Evolutionary conservation across 140 eudicot species (phyloP), one percentile per base, ranked within the genome.

Genomic region (Stevia rebaudiana): DNA sequence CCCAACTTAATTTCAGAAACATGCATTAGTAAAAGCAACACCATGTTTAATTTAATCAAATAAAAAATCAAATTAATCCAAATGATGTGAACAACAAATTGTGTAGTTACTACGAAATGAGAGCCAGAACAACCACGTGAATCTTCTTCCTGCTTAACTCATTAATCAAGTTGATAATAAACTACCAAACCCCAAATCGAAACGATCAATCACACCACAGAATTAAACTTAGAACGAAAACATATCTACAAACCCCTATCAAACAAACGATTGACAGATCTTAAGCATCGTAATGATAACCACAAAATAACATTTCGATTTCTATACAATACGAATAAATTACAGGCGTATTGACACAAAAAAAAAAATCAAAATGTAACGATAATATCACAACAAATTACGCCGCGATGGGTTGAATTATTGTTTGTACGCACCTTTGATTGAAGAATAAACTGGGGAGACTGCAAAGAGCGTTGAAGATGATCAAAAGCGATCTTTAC

Each of bases 341-440:
- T 55, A 41, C 16, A 68, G 56, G 43, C 74, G 56, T 25, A 5
- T 6, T 30, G 54, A 43, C 23, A 41, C 10, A 56, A 69, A 40
- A 65, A 16, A 48, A 69, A 40, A 65, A 16, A 48, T 48, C 48
- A 50, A 35, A 66, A 66, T 49, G 50, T 33, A n/a, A 35, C 15
- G 15, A 66, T 13, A 36, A 3, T 21, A 1, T 50, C 19, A 43
- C 12, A 19, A 11, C 23, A 2, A 5, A 19, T 40, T 42, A 55
- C 57, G 17, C 21, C 16, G 56, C n/a, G 22, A 55, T 56, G 42
- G 58, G 66, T 47, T 55, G 57, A 59, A 30, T 25, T 42, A 2
- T 68, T 36, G 65, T 5, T 68, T 36, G n/a, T 40, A 40, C 65
- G 66, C 36, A 69, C 74, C 74, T 69, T 17, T 57, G 50, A 50